phyloP scores from a whole-genome alignment of 331 rosid genomes.

The Dryas integrifolia region DNA sequence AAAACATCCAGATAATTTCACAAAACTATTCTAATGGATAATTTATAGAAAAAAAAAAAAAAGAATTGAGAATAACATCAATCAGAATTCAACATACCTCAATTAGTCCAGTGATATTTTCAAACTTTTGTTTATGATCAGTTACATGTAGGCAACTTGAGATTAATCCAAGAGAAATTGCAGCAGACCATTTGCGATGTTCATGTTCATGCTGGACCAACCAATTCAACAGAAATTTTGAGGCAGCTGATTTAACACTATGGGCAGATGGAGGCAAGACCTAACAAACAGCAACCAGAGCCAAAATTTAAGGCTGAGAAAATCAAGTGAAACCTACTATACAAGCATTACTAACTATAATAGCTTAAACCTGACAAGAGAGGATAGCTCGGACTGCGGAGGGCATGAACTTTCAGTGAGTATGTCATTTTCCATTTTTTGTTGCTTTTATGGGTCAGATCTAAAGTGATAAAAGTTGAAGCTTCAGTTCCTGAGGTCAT shows the following conservation, averaged over 20 bases:
- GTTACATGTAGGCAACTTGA: slow-evolving; percentile 91
- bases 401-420: not conserved
- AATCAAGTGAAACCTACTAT: slow-evolving; percentile 10
- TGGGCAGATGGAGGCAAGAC: slow-evolving; percentile 87
- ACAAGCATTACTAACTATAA: not conserved
- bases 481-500: not conserved
- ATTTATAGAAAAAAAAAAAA: not conserved
- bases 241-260: slow-evolving; percentile 82
- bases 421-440: not conserved
- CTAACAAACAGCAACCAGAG: slow-evolving; percentile 42
- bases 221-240: slow-evolving; percentile 87
- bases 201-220: slow-evolving; percentile 89
- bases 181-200: slow-evolving; percentile 90
- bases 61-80: slow-evolving; percentile 2
- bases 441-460: not conserved
- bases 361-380: slow-evolving; percentile 7
- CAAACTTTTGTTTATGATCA: slow-evolving; percentile 78
- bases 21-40: not conserved
- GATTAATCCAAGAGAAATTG: slow-evolving; percentile 89
- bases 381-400: not conserved
- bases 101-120: slow-evolving; percentile 69
- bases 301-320: slow-evolving; percentile 14
- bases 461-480: not conserved
- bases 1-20: slow-evolving; percentile 15
- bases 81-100: slow-evolving; percentile 56